phyloP scores from a whole-genome alignment of 345 rosid genomes.

The Eucalyptus curtisii region DNA sequence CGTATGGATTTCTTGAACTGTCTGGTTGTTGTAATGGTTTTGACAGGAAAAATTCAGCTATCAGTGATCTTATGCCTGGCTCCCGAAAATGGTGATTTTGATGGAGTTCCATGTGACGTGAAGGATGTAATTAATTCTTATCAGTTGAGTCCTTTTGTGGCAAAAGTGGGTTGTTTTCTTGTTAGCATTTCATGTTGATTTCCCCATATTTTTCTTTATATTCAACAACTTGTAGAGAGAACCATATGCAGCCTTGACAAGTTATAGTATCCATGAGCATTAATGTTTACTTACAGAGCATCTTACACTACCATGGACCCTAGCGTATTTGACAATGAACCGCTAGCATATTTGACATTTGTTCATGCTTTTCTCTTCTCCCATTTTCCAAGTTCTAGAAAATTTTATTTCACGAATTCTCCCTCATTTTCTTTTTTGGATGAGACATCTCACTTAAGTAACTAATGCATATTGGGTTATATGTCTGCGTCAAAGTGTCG shows the following conservation, averaged over 20 bases:
- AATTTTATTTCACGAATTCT: not conserved
- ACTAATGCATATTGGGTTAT: not conserved
- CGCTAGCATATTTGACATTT: not conserved
- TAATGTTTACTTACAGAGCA: not conserved
- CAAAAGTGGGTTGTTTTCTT: slow-evolving; percentile 48
- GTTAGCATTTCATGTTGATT: not conserved
- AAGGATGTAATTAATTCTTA: slow-evolving; percentile 43
- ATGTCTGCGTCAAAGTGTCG: not conserved
- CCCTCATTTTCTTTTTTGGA: not conserved
- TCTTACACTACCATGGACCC: not conserved
- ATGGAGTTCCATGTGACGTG: slow-evolving; percentile 28
- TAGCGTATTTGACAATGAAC: not conserved
- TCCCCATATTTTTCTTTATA: not conserved
- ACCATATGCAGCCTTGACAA: not conserved
- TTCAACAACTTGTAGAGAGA: not conserved
- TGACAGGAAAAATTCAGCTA: slow-evolving; percentile 50
- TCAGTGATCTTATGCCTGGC: slow-evolving; percentile 58
- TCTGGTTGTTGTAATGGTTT: not conserved
- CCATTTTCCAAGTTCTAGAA: not conserved
- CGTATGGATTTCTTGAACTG: not conserved
- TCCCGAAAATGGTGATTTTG: slow-evolving; percentile 14
- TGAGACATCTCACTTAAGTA: not conserved
- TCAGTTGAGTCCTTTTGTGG: slow-evolving; percentile 69
- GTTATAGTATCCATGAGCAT: not conserved
- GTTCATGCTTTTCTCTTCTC: not conserved